Conservation (phyloP, 1,139 yeast species). For the Arxiozyma heterogenica region DNA sequence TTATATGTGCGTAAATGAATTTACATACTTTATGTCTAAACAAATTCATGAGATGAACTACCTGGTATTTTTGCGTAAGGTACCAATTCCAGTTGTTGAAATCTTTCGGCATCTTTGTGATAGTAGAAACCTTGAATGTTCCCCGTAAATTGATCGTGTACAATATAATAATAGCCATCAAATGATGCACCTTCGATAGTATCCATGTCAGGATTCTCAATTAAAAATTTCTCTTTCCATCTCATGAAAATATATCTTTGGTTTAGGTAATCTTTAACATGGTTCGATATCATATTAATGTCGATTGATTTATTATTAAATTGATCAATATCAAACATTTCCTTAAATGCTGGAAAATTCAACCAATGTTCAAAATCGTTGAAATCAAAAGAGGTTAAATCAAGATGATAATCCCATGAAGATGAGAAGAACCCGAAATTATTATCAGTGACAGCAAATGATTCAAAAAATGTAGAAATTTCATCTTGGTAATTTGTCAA, state of each 20-base stretch:
- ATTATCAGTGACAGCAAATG: constrained; percentile 67
- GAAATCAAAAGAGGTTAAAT: constrained; percentile 38
- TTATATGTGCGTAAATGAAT: too few relatives aligned
- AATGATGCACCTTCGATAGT: constrained; percentile 72
- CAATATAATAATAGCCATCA: constrained; percentile 86
- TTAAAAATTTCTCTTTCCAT: constrained; percentile 85
- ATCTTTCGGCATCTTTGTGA: constrained; percentile 67
- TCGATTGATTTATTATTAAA: neutral
- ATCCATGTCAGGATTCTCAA: constrained; percentile 61
- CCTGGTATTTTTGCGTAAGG: constrained; percentile 33
- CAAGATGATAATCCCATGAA: constrained; percentile 45
- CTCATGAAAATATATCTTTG: constrained; percentile 70
- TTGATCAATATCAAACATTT: constrained; percentile 6
- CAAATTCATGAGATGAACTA: constrained; percentile 22
- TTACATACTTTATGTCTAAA: constrained; percentile 7
- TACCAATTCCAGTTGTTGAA: constrained; percentile 54
- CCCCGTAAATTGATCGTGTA: constrained; percentile 70
- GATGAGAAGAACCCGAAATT: constrained; percentile 39
- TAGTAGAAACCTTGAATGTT: constrained; percentile 71
- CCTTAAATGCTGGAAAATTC: constrained; percentile 45
- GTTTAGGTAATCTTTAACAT: constrained; percentile 23
- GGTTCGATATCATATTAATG: neutral
- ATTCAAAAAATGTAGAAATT: constrained; percentile 78
- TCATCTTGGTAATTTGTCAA: constrained; percentile 69
- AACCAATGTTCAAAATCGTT: constrained; percentile 86